Evolutionary conservation across 2,329 filamentous ascomycete genomes (phyloP).

Genomic region (Colletotrichum sp.): DNA sequence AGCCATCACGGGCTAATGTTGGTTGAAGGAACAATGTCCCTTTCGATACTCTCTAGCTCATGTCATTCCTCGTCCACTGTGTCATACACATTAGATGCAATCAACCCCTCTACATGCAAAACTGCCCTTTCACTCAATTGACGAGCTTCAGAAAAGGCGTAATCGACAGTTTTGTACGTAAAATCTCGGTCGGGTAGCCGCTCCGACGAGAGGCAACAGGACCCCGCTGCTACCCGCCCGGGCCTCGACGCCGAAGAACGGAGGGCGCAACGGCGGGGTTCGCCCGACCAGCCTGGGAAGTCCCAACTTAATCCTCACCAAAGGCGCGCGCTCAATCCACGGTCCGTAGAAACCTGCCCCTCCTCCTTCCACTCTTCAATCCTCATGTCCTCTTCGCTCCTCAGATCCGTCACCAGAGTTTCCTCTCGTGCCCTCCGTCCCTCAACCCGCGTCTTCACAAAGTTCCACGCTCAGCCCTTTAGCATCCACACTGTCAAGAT

Average conservation of each 20-base stretch:
- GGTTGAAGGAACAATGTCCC: background rate
- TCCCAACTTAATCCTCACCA: background rate
- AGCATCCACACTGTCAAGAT: slow-evolving; percentile 14
- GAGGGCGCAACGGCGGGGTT: slow-evolving; percentile 14
- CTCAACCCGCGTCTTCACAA: background rate
- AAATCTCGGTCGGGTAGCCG: background rate
- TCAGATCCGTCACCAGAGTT: slow-evolving; percentile 19
- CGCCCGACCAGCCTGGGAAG: background rate
- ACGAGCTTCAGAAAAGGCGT: background rate
- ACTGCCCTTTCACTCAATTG: background rate
- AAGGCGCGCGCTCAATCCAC: background rate
- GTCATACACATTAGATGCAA: background rate
- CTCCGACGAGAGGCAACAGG: background rate
- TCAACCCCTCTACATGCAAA: background rate
- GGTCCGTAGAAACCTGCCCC: background rate
- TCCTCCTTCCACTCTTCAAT: background rate
- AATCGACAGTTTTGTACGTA: background rate
- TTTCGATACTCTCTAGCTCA: background rate
- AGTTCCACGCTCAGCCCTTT: background rate
- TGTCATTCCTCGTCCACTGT: background rate
- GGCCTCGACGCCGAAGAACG: slow-evolving; percentile 19
- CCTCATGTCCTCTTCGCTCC: slow-evolving; percentile 18
- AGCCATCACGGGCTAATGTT: background rate
- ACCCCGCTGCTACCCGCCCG: slow-evolving; percentile 10
- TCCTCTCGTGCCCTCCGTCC: slow-evolving; percentile 7